Evolutionary conservation across 1,139 yeast species (phyloP), one percentile per base, ranked within the genome.

Genomic region (Debaryomyces sp.): DNA sequence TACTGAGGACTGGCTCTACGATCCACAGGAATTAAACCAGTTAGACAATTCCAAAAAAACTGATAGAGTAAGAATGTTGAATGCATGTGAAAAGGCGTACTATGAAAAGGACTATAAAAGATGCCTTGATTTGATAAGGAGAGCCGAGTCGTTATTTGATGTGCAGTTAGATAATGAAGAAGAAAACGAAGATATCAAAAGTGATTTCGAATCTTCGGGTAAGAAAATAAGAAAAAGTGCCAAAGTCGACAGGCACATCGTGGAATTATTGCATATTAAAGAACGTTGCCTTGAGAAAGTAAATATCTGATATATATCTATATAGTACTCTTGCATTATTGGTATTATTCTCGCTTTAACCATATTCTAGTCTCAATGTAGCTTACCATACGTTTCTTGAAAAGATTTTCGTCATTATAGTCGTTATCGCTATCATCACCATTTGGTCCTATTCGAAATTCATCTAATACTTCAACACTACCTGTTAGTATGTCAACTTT

Each of bases 381-480:
- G 53, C 89, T 82, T 1, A 84, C 81, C 54, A 68, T 71, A 41
- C 92, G 66, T 57, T 79, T 80, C 52, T 75, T 67, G 51, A 77
- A 73, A 6, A 68, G 60, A 4, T 73, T 66, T 32, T 73, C 78
- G 9, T 66, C 68, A 18, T 73, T 78, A 10, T 67, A 71, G 12
- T 68, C 71, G 15, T 63, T 33, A 33, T 37, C 45, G 9, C 46
- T 41, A 32, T 43, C 44, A 5, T 32, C 42, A 5, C 29, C 44
- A 10, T 33, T 34, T 6, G 40, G 29, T 8, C 36, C 50, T 48
- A 30, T 10, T 45, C 56, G 54, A 44, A 83, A 76, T 60, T 85
- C 90, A 62, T 87, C 94, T 30, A 87, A 60, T 0, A 86, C 89
- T 45, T 80, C 80, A 0, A 83, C 75, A 10, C 82, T 79, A 24